phyloP scores from a whole-genome alignment of 257 asterid genomes.

The Penstemon eatonii region DNA sequence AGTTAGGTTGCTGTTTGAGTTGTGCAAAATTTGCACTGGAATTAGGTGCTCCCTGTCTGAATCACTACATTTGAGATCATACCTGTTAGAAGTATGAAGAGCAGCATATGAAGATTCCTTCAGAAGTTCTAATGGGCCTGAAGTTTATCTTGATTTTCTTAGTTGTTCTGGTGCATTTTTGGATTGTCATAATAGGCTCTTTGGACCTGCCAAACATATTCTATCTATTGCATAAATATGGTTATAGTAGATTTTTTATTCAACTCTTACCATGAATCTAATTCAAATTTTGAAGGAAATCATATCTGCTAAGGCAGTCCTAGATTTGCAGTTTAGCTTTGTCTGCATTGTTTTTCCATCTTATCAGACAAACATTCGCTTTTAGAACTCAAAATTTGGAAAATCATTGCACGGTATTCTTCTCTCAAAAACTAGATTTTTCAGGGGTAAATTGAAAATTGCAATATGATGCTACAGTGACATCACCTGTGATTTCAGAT shows the following conservation, averaged over 20 bases:
- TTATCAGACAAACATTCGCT: background rate
- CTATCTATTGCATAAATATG: background rate
- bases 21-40: no score
- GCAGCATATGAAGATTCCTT: background rate
- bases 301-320: background rate
- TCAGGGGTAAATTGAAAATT: background rate
- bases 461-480: constrained; percentile 20
- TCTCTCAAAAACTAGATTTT: background rate
- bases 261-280: background rate
- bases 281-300: constrained; percentile 5
- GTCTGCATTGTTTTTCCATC: constrained; percentile 17
- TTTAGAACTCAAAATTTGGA: constrained; percentile 8
- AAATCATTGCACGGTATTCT: background rate
- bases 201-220: background rate
- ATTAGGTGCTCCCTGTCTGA: background rate
- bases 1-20: no score
- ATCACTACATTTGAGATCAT: background rate
- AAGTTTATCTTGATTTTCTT: background rate
- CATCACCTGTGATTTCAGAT: constrained; percentile 1
- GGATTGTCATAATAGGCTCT: background rate
- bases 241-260: constrained; percentile 10
- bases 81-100: background rate
- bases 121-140: background rate
- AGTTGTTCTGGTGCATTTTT: background rate
- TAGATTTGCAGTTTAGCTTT: constrained; percentile 14